phyloP scores from a whole-genome alignment of 192 early-diverging fungal genomes.

The Geosiphon pyriformis region DNA sequence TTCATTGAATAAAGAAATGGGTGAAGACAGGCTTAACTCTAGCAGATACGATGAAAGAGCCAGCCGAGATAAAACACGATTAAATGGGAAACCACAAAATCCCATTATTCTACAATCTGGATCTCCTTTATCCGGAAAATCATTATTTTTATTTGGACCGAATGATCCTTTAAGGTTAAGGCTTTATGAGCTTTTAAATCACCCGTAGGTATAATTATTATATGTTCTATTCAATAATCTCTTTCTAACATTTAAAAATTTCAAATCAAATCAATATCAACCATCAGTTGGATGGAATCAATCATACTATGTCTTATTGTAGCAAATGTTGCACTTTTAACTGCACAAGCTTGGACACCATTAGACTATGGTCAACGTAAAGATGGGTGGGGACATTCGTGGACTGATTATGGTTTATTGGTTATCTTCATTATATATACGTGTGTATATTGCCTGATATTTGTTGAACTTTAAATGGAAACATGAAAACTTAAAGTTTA shows the following conservation, averaged over 20 bases:
- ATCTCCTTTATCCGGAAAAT: slow-evolving; percentile 29
- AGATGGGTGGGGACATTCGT: slow-evolving; percentile 37
- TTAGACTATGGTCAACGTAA: slow-evolving; percentile 17
- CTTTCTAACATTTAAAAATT: background rate
- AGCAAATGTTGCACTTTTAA: slow-evolving; percentile 37
- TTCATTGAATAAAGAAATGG: background rate
- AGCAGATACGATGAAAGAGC: background rate
- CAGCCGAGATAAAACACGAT: background rate
- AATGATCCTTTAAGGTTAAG: slow-evolving; percentile 34
- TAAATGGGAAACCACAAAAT: background rate
- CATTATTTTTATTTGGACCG: slow-evolving; percentile 40
- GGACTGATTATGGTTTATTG: slow-evolving; percentile 45
- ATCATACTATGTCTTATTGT: slow-evolving; percentile 41
- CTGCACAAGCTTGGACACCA: slow-evolving; percentile 36
- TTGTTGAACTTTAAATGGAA: too few relatives aligned
- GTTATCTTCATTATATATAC: slow-evolving; percentile 47
- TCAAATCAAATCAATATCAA: background rate
- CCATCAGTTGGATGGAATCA: slow-evolving; percentile 43
- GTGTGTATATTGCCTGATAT: slow-evolving; percentile 30
- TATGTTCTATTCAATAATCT: background rate
- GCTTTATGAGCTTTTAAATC: slow-evolving; percentile 34
- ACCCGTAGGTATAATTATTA: slow-evolving; percentile 33
- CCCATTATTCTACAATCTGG: background rate
- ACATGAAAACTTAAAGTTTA: too few relatives aligned
- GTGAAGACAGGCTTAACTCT: too few relatives aligned